phyloP scores from a whole-genome alignment of 495 filamentous ascomycete species.

The Cercophora newfieldiana region DNA sequence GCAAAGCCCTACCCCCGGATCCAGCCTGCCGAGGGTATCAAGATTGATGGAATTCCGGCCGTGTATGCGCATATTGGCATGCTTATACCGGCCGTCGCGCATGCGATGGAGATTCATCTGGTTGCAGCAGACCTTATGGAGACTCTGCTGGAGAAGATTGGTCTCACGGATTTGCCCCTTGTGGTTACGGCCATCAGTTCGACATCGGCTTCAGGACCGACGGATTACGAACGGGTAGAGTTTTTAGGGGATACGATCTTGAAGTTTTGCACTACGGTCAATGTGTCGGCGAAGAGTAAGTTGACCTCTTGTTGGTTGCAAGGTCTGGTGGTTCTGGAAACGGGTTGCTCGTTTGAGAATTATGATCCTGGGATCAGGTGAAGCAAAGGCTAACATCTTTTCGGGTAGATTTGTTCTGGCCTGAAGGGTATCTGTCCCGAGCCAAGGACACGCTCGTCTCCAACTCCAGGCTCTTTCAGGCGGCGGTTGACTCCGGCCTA shows the following conservation, averaged over 20 bases:
- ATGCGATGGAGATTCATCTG: conserved; percentile 64
- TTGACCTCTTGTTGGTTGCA: neutral
- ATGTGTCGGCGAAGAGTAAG: conserved; percentile 61
- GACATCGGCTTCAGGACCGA: conserved; percentile 57
- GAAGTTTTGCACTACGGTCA: conserved; percentile 71
- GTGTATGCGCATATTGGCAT: conserved; percentile 64
- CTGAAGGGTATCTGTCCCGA: conserved; percentile 74
- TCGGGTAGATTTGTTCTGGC: conserved; percentile 59
- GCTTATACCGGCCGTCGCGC: conserved; percentile 73
- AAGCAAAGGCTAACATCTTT: neutral
- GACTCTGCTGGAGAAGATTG: conserved; percentile 57
- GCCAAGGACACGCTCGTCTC: conserved; percentile 69
- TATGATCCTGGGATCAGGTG: no score
- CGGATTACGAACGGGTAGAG: conserved; percentile 84
- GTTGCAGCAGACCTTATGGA: conserved; percentile 63
- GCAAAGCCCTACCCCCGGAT: conserved; percentile 36
- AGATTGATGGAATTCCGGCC: conserved; percentile 57
- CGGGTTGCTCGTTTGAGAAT: no score
- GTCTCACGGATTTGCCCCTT: conserved; percentile 55
- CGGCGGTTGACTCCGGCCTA: conserved; percentile 63
- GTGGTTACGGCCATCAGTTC: conserved; percentile 74
- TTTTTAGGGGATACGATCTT: conserved; percentile 86
- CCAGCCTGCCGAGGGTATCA: conserved; percentile 37
- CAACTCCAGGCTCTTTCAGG: conserved; percentile 66
- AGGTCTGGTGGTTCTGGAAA: no score